A percentile compares a stretch with the other conserved stretches of the same genome.
phyloP scores from a whole-genome alignment of 2,329 filamentous ascomycete genomes.

The Xylariaceae sp. region DNA sequence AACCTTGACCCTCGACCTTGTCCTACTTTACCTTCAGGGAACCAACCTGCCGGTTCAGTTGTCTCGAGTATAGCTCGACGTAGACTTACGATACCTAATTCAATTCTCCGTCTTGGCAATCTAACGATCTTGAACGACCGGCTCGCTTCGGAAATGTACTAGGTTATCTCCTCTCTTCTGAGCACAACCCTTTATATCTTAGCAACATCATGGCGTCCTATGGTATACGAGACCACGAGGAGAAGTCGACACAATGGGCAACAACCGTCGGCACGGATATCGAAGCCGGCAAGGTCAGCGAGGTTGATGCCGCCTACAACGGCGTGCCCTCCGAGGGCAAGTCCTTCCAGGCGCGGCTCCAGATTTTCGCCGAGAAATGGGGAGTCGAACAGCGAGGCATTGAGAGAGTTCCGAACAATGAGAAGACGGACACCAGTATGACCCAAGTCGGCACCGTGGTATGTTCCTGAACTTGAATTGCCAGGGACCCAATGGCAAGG shows the following conservation, averaged over 20 bases:
- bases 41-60: no score
- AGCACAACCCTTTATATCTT: not conserved
- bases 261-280: slow-evolving; percentile 14
- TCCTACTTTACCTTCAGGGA: no score
- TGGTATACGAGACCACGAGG: slow-evolving; percentile 13
- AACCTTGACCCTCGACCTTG: no score
- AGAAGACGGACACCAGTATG: slow-evolving; percentile 60
- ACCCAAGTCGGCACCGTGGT: slow-evolving; percentile 68
- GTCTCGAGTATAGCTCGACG: not conserved
- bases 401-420: slow-evolving; percentile 65
- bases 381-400: slow-evolving; percentile 71
- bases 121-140: no score
- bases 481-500: not conserved
- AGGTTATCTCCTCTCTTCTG: not conserved
- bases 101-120: not conserved
- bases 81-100: no score
- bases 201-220: slow-evolving; percentile 15
- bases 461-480: slow-evolving; percentile 27
- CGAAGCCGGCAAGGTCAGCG: slow-evolving; percentile 21
- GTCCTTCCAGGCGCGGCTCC: slow-evolving; percentile 37
- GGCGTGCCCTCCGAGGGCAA: slow-evolving; percentile 13
- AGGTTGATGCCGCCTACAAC: slow-evolving; percentile 17
- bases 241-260: slow-evolving; percentile 17
- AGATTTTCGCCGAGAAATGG: slow-evolving; percentile 58
- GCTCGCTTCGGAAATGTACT: no score